A percentile compares a stretch with the other conserved stretches of the same genome.
Conservation (phyloP, 2,329 filamentous ascomycete genomes). For the Aspergillus tanneri region DNA sequence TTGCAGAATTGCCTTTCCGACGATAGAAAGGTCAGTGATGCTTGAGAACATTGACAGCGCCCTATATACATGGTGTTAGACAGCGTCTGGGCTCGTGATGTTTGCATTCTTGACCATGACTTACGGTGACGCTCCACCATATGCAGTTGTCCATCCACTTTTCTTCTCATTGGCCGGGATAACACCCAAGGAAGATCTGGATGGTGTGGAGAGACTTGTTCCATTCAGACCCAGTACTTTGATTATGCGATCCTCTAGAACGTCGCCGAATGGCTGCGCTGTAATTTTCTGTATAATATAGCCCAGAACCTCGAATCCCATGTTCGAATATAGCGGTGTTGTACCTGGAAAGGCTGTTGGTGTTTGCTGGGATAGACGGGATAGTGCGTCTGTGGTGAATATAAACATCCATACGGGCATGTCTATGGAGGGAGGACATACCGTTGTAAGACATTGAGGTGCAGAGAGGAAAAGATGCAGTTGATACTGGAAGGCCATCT, state of each 20-base stretch:
- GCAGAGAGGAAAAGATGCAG: background rate
- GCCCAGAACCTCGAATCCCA: background rate
- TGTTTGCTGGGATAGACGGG: background rate
- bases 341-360: background rate
- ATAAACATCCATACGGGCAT: background rate
- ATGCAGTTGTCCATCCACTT: constrained; percentile 2
- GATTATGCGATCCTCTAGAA: background rate
- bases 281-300: background rate
- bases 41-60: constrained; percentile 38
- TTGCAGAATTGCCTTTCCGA: constrained; percentile 42
- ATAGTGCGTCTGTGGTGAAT: background rate
- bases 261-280: background rate
- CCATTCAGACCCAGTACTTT: background rate
- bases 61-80: no score
- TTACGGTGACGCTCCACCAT: background rate
- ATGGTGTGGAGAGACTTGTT: background rate
- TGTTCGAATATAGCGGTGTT: constrained; percentile 2
- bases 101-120: no score
- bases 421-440: background rate
- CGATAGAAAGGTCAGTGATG: constrained; percentile 35
- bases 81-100: no score
- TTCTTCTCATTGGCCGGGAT: constrained; percentile 1
- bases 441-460: background rate
- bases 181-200: background rate
- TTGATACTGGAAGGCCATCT: background rate